phyloP scores from a whole-genome alignment of 768 basidiomycete species.

The Mrakia blollopis region DNA sequence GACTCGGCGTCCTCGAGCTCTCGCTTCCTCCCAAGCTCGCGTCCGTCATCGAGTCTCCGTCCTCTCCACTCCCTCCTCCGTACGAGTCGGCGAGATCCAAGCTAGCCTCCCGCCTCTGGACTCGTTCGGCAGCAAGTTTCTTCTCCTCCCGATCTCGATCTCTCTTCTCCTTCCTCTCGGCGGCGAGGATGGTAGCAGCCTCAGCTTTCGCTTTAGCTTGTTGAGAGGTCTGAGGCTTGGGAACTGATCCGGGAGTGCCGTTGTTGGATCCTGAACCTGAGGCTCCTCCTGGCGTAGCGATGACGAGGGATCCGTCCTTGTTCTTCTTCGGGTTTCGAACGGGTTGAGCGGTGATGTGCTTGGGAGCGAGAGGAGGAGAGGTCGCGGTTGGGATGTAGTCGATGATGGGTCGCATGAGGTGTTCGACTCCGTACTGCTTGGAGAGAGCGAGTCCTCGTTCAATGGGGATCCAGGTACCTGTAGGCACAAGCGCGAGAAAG shows the following conservation, averaged over 20 bases:
- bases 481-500: neutral
- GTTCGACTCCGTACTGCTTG: constrained; percentile 88
- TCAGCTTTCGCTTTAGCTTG: constrained; percentile 20
- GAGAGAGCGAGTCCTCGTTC: constrained; percentile 80
- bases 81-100: constrained; percentile 20
- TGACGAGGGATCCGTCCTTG: constrained; percentile 1
- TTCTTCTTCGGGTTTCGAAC: constrained; percentile 42
- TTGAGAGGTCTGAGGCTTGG: neutral
- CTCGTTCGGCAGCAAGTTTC: constrained; percentile 20
- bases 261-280: neutral
- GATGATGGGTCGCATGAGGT: constrained; percentile 80
- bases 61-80: constrained; percentile 42
- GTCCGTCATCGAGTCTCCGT: constrained; percentile 84
- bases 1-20: constrained; percentile 89
- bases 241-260: neutral
- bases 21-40: constrained; percentile 78
- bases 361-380: constrained; percentile 76
- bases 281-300: neutral
- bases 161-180: constrained; percentile 25
- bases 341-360: constrained; percentile 79
- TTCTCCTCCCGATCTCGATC: constrained; percentile 25
- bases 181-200: constrained; percentile 16
- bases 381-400: constrained; percentile 85
- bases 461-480: constrained; percentile 98
- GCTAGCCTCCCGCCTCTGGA: constrained; percentile 13